Evolutionary conservation across 2,329 filamentous ascomycete genomes (phyloP), one percentile per base, ranked within the genome.

Genomic region (Cucurbitaria berberidis): DNA sequence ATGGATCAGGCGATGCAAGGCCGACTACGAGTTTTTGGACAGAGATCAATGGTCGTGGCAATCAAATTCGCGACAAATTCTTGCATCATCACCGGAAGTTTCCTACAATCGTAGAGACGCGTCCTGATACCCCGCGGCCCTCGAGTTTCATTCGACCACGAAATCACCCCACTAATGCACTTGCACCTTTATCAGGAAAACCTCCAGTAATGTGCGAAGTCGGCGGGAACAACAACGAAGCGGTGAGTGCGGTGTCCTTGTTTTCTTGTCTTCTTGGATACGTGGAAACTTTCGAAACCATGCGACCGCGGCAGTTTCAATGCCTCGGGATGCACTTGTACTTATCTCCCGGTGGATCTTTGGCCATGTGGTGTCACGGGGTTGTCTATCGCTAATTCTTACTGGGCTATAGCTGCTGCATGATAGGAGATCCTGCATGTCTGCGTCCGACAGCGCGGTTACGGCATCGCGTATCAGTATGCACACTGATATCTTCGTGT

Each of bases 81-180:
- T 44, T 53, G 50, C 50, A 53, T 53, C 50, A 53, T 53, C 39
- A 40, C 45, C 45, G 50, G 44, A 51, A 19, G 21, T 41, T 36
- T 48, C 39, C 35, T 19, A 44, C 45, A 53, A 39, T 39, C 21
- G 34, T 32, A 34, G 19, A 44, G 29, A 21, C 45, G 43, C 36
- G 16, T 24, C 24, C 13, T 13, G 21, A 29, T 53, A 53, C 50
- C 50, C 50, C 50, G 50, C 50, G 21, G 39, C 39, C 49, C 30
- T 21, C 15, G 18, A 40, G 24, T 21, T 27, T 45, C 38, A 53
- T 53, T 53, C 50, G 50, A 48, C 50, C 38, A 48, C 39, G 45
- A 13, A 35, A 29, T 39, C 40, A 34, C 50, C 50, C 47, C 47
- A 38, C 47, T 49, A 49, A 41, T 35, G 29, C 30, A 44, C 39